A percentile compares a stretch with the other conserved stretches of the same genome.
Conservation (phyloP, 257 asterid genomes). For the Solanum peruvianum region DNA sequence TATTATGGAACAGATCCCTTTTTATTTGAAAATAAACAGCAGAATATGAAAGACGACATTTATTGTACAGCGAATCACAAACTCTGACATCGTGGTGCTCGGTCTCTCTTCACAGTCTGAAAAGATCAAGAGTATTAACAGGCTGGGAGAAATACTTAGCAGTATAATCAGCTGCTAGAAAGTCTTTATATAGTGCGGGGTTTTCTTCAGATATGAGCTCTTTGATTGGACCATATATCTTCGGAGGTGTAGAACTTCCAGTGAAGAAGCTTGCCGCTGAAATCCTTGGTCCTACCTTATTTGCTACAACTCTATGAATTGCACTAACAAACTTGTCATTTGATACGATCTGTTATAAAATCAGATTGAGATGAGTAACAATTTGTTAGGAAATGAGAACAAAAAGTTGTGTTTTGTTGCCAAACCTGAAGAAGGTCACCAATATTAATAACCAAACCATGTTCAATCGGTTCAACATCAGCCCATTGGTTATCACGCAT, state of each 20-base stretch:
- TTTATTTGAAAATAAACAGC: neutral
- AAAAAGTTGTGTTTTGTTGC: neutral
- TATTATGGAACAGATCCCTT: neutral
- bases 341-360: slow-evolving; percentile 32
- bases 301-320: slow-evolving; percentile 54
- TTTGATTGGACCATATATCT: slow-evolving; percentile 35
- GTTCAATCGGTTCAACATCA: slow-evolving; percentile 36
- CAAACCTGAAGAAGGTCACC: slow-evolving; percentile 74
- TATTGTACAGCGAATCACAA: neutral
- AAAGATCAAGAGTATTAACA: slow-evolving; percentile 31
- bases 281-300: slow-evolving; percentile 46
- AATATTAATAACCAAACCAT: slow-evolving; percentile 48
- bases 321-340: slow-evolving; percentile 54
- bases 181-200: slow-evolving; percentile 34
- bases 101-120: slow-evolving; percentile 10
- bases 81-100: neutral
- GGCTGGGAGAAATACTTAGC: slow-evolving; percentile 24
- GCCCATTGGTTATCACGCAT: slow-evolving; percentile 39
- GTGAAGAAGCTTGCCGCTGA: slow-evolving; percentile 53
- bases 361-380: too few relatives aligned
- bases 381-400: neutral
- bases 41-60: neutral
- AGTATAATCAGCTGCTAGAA: slow-evolving; percentile 28
- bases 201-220: slow-evolving; percentile 35
- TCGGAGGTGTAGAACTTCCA: slow-evolving; percentile 17